A percentile compares a stretch with the other conserved stretches of the same genome.
phyloP scores from a whole-genome alignment of 1,284 basidiomycete genomes.

The Sporisorium sorghi region DNA sequence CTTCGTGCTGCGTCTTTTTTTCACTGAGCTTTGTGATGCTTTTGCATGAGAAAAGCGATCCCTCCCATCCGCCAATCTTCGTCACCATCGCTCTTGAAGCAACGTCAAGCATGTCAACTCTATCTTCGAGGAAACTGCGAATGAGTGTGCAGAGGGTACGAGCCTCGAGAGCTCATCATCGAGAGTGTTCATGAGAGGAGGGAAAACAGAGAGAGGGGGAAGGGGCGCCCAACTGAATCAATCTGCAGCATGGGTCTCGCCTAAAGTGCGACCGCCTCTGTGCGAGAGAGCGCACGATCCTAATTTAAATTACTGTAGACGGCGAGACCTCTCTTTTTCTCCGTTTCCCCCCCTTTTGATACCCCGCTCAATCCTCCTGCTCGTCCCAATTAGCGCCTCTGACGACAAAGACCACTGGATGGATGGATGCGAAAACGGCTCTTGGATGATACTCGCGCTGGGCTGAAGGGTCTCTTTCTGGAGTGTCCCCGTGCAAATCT shows the following conservation, averaged over 20 bases:
- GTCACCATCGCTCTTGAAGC: too few species aligned
- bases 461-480: neutral
- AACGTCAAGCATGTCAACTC: neutral
- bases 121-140: neutral
- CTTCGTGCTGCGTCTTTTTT: conserved; percentile 1
- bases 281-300: neutral
- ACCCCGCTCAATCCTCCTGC: conserved; percentile 5
- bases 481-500: conserved; percentile 4
- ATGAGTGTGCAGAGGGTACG: neutral
- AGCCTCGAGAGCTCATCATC: neutral
- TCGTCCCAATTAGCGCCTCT: neutral
- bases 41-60: conserved; percentile 5
- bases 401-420: neutral
- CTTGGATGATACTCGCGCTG: conserved; percentile 2
- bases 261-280: neutral
- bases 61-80: too few species aligned
- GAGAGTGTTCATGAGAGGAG: neutral
- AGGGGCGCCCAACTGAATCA: neutral
- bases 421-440: neutral
- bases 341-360: neutral
- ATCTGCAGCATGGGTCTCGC: conserved; percentile 8
- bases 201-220: neutral
- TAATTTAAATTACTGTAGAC: neutral
- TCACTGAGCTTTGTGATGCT: neutral
- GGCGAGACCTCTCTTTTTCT: neutral